Evolutionary conservation across 345 rosid genomes (phyloP), one percentile per base, ranked within the genome.

Genomic region (Passiflora organensis): DNA sequence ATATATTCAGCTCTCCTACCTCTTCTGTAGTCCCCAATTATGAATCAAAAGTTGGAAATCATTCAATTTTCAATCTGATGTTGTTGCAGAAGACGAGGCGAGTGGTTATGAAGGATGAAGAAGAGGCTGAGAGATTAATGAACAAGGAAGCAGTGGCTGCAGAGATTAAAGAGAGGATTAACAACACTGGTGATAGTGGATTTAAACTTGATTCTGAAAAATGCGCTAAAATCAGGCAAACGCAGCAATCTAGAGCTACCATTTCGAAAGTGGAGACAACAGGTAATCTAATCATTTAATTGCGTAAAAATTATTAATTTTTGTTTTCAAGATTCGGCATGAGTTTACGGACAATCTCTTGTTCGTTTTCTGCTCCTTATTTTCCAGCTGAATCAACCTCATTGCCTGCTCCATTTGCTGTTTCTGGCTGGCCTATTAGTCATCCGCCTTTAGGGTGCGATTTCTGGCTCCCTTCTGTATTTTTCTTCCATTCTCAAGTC

Each of bases 401-500:
- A 20, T 51, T 54, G 51, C 74, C 76, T 52, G 43, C 65, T 56
- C 60, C 83, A 8, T 59, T 72, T 21, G 32, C 78, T 44, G 43
- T 66, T 41, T 56, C 76, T 50, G 58, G 70, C 48, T 68, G 67
- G 74, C 65, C 68, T 37, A 78, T 56, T 21, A 65, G 74, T 62
- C 51, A 67, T 58, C 70, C 71, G 18, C 63, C 74, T 50, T 44
- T 60, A 39, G 82, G 82, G 89, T 83, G 53, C 43, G 63, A 46
- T 4, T 58, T 56, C 67, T 52, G 16, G 25, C 32, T 25, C 48
- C 28, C n/a, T n/a, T n/a, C n/a, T n/a, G n/a, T 54, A 63, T 53
- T n/a, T 21, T 41, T 64, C 52, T 61, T 52, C 11, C 28, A 19
- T 20, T 43, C 8, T 17, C 53, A n/a, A n/a, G n/a, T n/a, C n/a